Conservation (phyloP, 2,329 filamentous ascomycete genomes). For the Leptosphaerulina australis region DNA sequence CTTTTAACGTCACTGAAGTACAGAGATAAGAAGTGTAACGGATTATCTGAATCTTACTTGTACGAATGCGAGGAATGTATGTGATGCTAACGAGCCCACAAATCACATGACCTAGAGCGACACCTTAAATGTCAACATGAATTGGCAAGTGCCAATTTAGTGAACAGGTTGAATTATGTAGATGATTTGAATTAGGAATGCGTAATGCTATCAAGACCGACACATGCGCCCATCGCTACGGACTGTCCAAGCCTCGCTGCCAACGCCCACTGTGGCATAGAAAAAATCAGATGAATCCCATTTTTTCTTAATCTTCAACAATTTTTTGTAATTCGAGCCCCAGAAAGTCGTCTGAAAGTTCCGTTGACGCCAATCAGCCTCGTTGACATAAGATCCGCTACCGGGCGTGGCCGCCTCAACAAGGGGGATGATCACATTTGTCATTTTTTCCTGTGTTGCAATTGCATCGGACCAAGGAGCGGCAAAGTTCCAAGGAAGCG, state of each 20-base stretch:
- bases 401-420: slow-evolving; percentile 28
- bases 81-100: too few species aligned
- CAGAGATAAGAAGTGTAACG: too few species aligned
- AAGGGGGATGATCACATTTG: slow-evolving; percentile 23
- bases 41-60: too few species aligned
- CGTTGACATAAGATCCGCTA: slow-evolving; percentile 34
- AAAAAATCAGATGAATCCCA: slow-evolving; percentile 40
- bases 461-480: slow-evolving; percentile 27
- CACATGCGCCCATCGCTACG: slow-evolving; percentile 26
- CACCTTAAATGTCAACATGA: too few species aligned
- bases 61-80: too few species aligned
- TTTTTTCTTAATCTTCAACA: slow-evolving; percentile 37
- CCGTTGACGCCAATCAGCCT: slow-evolving; percentile 30
- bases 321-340: slow-evolving; percentile 31
- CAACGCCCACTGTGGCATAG: slow-evolving; percentile 36
- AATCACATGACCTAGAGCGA: too few species aligned
- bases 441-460: slow-evolving; percentile 26
- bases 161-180: too few species aligned
- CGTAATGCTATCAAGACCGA: slow-evolving; percentile 4
- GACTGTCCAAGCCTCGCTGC: slow-evolving; percentile 36
- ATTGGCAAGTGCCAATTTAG: too few species aligned
- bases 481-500: slow-evolving; percentile 28
- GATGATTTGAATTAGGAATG: too few species aligned
- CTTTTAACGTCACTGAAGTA: too few species aligned
- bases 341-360: slow-evolving; percentile 33